Conservation (phyloP, 2,329 filamentous ascomycete genomes). For the Botrytis tulipae region DNA sequence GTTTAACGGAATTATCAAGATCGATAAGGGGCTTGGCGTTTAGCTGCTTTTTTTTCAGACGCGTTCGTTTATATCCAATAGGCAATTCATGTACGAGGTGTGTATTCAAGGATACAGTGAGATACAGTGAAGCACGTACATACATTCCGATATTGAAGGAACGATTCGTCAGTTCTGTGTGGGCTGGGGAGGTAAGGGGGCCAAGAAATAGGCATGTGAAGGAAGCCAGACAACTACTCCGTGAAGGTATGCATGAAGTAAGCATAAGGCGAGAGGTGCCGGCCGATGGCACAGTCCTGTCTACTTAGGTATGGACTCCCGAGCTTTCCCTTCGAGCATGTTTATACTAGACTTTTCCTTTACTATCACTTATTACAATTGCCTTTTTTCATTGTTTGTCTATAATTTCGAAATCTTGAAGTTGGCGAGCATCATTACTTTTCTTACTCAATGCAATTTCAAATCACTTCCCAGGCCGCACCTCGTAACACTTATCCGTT, state of each 20-base stretch:
- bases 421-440: not conserved
- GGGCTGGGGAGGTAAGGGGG: not conserved
- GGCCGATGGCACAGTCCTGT: not conserved
- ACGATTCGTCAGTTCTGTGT: not conserved
- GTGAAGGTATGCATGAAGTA: not conserved
- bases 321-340: not conserved
- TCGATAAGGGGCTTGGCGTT: not conserved
- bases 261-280: not conserved
- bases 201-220: not conserved
- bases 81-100: not conserved
- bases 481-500: slow-evolving; percentile 6
- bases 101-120: not conserved
- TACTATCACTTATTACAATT: not conserved
- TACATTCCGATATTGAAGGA: not conserved
- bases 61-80: slow-evolving; percentile 3
- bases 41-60: not conserved
- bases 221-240: not conserved
- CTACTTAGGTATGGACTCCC: not conserved
- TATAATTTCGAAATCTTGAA: not conserved
- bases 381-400: not conserved
- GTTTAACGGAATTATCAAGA: not conserved
- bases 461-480: not conserved
- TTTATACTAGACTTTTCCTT: not conserved
- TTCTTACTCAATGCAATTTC: slow-evolving; percentile 6
- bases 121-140: not conserved